These are phyloP conservation scores for Persicaria maculosa DNA, from an alignment of 148 eudicot species.

Conservation along the genomic window DNA sequence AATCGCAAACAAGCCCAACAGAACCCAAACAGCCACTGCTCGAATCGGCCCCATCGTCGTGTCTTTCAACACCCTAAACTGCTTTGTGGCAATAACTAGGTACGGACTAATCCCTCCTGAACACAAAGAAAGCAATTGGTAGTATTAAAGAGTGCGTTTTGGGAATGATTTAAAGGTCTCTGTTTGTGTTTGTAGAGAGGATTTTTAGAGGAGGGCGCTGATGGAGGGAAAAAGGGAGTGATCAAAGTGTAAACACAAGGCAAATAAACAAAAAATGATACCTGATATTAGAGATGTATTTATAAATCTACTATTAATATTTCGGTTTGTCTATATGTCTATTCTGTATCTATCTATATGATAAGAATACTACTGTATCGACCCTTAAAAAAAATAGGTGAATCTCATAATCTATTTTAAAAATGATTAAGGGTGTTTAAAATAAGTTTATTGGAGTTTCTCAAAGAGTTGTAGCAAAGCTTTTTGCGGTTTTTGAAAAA, in stretches of 20 bases:
- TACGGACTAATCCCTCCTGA: background rate
- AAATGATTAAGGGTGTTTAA: no score
- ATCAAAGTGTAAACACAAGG: background rate
- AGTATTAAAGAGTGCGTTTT: background rate
- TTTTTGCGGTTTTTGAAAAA: no score
- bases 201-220: background rate
- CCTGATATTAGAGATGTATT: no score
- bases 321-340: no score
- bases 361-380: no score
- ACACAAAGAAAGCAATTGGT: background rate
- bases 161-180: background rate
- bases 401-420: no score
- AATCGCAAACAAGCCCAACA: constrained; percentile 18
- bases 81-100: no score
- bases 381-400: no score
- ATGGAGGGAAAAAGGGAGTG: background rate
- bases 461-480: no score
- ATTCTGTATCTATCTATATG: no score
- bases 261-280: background rate
- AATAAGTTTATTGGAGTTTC: no score
- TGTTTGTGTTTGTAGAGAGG: background rate
- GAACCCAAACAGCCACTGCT: background rate
- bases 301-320: no score
- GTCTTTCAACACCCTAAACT: background rate
- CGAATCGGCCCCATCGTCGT: background rate